Base-by-base conservation (phyloP, 2,329 filamentous ascomycete species). In the Tolypocladium inflatum region DNA sequence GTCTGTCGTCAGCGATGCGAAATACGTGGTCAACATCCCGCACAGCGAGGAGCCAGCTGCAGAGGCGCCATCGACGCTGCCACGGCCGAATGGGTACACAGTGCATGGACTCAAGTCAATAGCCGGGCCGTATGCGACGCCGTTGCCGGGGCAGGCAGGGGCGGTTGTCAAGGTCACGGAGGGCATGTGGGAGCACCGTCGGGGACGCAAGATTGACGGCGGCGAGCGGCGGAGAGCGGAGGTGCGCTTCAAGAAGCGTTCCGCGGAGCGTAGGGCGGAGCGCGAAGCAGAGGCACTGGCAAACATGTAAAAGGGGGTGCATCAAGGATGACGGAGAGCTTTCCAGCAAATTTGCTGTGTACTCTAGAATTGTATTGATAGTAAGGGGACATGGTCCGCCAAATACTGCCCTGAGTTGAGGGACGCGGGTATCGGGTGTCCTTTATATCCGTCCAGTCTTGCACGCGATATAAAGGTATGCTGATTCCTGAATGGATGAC, bases 131-230 rank as follows among this genome's bases (percentile, higher is more conserved):
- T 88, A 86, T 66, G 82, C 91, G 7, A 78, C 87, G 68, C 84
- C 85, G 5, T 69, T 92, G 35, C 86, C 88, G 72, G 83, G 82
- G 1, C 81, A 83, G 1, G 75, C 77, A 45, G 85, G 84, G 10
- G 89, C 87, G 13, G 78, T 80, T 55, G 80, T 97, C 64, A 79
- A 80, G 62, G 81, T 90, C 26, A 84, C 86, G 58, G 92, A 97
- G 72, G 91, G 93, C 11, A 88, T 97, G 78, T 97, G 93, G 94
- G 93, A 97, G 78, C 80, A 91, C 67, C 87, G 82, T 70, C 82
- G 87, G 67, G 93, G 94, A 35, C 85, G 85, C 68, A 97, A 97
- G 86, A 87, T 99, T 64, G 92, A 97, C 74, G 94, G 94, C 69
- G 94, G 94, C 80, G 94, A 99, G 80, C 86, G 94, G 72, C 84